phyloP scores from a whole-genome alignment of 305 asterid species.

The Fraxinus ornus region DNA sequence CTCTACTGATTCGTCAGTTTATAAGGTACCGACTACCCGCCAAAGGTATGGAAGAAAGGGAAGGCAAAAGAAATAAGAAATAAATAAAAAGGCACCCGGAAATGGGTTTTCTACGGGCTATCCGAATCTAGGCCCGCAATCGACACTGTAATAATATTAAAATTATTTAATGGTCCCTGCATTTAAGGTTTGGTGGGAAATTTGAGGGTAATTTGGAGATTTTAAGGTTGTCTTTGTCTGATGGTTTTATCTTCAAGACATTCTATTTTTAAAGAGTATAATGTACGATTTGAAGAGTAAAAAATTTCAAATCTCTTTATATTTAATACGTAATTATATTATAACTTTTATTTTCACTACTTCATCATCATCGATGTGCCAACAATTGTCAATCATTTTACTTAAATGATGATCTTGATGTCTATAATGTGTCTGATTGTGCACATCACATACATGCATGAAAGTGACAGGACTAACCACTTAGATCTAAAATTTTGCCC shows the following conservation, averaged over 20 bases:
- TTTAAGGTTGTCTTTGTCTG: conserved; percentile 23
- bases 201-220: background rate
- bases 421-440: background rate
- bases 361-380: background rate
- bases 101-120: conserved; percentile 29
- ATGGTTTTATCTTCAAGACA: background rate
- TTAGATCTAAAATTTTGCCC: background rate
- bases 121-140: conserved; percentile 21
- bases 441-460: background rate
- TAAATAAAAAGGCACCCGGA: conserved; percentile 29
- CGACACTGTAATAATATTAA: conserved; percentile 32
- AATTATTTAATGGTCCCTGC: conserved; percentile 21
- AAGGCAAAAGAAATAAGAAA: conserved; percentile 23
- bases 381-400: background rate
- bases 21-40: conserved; percentile 47
- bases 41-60: conserved; percentile 38
- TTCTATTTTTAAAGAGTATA: too few species aligned
- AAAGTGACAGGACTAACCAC: background rate
- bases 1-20: conserved; percentile 30
- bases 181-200: background rate
- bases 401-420: background rate
- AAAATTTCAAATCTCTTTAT: too few species aligned
- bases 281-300: too few species aligned
- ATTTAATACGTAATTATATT: too few species aligned
- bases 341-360: too few species aligned